Evolutionary conservation across 495 filamentous ascomycete genomes (phyloP), one percentile per base, ranked within the genome.

Genomic region (Cryomyces minteri): DNA sequence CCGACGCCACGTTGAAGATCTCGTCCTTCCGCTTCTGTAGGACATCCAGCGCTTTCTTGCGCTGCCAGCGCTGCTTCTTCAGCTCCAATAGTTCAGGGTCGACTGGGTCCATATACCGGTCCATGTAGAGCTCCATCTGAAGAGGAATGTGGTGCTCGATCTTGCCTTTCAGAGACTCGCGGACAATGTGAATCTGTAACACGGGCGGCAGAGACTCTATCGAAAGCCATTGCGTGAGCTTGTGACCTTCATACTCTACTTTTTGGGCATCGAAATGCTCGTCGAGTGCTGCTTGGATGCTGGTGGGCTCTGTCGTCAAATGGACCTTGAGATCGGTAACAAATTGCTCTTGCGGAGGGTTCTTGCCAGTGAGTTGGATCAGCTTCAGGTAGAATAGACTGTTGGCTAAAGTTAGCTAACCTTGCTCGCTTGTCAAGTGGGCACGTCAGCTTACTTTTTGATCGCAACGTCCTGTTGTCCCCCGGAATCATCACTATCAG

Each of bases 161-260:
- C 18, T 25, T 25, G 12, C 9, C 9, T 14, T 38, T 38, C 9
- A 38, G 9, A 9, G 12, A 38, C 12, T 38, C 34, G 18, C 90
- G 75, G 53, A 88, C 83, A 14, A 95, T 82, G 52, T 84, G 83
- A 39, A 98, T 76, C 57, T 94, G 86, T 11, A 95, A 66, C 40
- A 96, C 70, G 0, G 88, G 88, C 4, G 90, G 86, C 3, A 14
- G 9, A 3, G 34, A 9, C 9, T 14, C 3, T 10, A 38, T 14
- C 9, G 34, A 10, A 1, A 14, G 9, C 9, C 12, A 38, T 14
- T 38, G 34, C 9, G 34, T 14, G 18, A 25, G 18, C 18, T 25
- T 25, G 18, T 25, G 18, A 9, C 9, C 9, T 10, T 38, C 34
- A 38, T 38, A 9, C 34, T 9, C 9, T 1, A 38, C 9, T 10